A percentile compares a stretch with the other conserved stretches of the same genome.
phyloP scores from a whole-genome alignment of 805 yeast genomes.

The Candida mattraensis region DNA sequence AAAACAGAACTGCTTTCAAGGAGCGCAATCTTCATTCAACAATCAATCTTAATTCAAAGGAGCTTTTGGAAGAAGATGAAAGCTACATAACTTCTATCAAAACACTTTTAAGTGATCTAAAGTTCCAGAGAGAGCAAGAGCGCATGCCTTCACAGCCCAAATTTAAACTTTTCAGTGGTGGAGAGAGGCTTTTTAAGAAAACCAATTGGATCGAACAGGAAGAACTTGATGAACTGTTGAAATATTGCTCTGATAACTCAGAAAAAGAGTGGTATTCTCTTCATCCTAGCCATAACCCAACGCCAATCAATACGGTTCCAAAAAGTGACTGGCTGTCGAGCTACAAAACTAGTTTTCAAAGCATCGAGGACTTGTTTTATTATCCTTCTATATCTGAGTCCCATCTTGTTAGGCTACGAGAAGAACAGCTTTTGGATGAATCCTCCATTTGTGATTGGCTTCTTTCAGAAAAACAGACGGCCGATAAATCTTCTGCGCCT shows the following conservation, averaged over 20 bases:
- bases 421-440: conserved; percentile 7
- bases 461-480: conserved; percentile 4
- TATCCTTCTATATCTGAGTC: conserved; percentile 10
- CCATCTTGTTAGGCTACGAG: conserved; percentile 6
- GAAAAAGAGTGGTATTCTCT: conserved; percentile 21
- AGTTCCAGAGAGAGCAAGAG: conserved; percentile 45
- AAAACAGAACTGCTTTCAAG: conserved; percentile 48
- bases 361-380: conserved; percentile 18
- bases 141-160: conserved; percentile 34
- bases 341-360: conserved; percentile 35
- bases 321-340: conserved; percentile 23
- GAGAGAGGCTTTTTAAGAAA: conserved; percentile 22
- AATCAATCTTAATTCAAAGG: conserved; percentile 5
- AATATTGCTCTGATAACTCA: conserved; percentile 28
- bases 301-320: conserved; percentile 22
- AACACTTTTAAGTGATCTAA: conserved; percentile 60
- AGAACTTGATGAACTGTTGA: conserved; percentile 36
- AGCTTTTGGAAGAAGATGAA: conserved; percentile 7
- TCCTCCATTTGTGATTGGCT: conserved; percentile 15
- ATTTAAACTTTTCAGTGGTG: conserved; percentile 28
- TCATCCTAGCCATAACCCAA: conserved; percentile 10
- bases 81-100: conserved; percentile 47
- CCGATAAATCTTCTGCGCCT: not conserved
- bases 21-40: conserved; percentile 52
- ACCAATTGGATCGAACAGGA: conserved; percentile 44